Percentiles rank a stretch among this genome's conserved stretches.
Conservation (phyloP, 1,139 yeast genomes). For the Tardiomyces blankii region DNA sequence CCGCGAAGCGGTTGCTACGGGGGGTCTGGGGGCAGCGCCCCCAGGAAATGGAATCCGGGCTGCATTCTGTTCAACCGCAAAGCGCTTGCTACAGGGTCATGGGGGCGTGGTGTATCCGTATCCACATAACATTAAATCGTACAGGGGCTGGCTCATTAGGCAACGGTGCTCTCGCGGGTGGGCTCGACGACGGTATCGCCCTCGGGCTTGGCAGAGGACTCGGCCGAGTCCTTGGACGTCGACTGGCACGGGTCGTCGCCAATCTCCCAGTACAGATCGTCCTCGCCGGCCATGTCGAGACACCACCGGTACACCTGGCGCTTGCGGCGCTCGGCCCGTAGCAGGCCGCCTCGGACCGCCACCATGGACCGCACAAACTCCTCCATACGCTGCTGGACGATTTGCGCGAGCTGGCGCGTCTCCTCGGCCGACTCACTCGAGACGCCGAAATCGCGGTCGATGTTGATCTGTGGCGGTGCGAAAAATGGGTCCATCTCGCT, state of each 20-base stretch:
- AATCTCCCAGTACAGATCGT: constrained; percentile 25
- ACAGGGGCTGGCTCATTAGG: neutral
- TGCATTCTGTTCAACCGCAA: no score
- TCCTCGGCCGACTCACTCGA: constrained; percentile 49
- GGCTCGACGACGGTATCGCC: neutral
- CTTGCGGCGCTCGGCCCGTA: constrained; percentile 67
- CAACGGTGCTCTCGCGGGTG: neutral
- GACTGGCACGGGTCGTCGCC: constrained; percentile 4
- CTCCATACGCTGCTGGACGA: constrained; percentile 76
- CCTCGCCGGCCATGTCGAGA: constrained; percentile 66
- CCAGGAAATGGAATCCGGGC: no score
- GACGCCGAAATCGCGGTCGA: constrained; percentile 36
- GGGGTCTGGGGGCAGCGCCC: no score
- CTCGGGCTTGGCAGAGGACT: neutral
- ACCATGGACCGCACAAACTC: constrained; percentile 76
- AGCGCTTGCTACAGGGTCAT: no score
- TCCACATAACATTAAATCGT: neutral
- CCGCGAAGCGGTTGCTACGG: no score
- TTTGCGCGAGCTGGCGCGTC: constrained; percentile 53
- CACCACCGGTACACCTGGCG: constrained; percentile 70
- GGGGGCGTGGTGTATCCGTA: no score
- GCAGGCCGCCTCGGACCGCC: constrained; percentile 59
- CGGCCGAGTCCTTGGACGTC: neutral
- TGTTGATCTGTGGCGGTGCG: constrained; percentile 41
- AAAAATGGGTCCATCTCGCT: constrained; percentile 50